A percentile compares a stretch with the other conserved stretches of the same genome.
phyloP scores from a whole-genome alignment of 345 rosid species.

The Arabidopsis suecica region DNA sequence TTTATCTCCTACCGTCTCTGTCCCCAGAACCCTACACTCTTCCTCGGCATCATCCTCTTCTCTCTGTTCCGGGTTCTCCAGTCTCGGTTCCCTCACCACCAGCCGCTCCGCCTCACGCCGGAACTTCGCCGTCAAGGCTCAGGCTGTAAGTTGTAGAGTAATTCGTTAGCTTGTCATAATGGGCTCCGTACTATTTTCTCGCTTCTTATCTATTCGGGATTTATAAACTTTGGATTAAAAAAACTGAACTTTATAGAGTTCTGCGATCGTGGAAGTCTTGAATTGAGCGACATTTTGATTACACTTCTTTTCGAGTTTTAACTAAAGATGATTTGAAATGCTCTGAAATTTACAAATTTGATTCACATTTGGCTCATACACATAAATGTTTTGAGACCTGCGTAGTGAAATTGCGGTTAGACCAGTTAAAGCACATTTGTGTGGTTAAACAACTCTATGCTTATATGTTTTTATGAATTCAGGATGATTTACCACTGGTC shows the following conservation, averaged over 20 bases:
- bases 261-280: not conserved
- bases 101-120: constrained; percentile 40
- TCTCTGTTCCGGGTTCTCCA: constrained; percentile 40
- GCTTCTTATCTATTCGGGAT: no score
- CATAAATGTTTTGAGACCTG: not conserved
- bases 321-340: not conserved
- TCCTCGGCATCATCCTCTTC: constrained; percentile 44
- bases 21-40: constrained; percentile 24
- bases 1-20: constrained; percentile 28
- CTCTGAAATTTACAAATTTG: not conserved
- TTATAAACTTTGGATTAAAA: no score
- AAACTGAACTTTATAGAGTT: not conserved
- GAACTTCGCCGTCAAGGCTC: constrained; percentile 60
- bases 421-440: not conserved
- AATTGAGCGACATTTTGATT: not conserved
- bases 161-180: not conserved
- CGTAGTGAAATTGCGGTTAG: not conserved
- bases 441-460: not conserved
- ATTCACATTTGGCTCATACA: not conserved
- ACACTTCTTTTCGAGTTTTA: no score
- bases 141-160: constrained; percentile 54
- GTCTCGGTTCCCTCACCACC: constrained; percentile 44
- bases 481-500: constrained; percentile 76
- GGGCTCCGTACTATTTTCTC: no score
- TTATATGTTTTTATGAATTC: not conserved